Conservation (phyloP, 2,329 filamentous ascomycete species). For the Ceratocystis albifundus region DNA sequence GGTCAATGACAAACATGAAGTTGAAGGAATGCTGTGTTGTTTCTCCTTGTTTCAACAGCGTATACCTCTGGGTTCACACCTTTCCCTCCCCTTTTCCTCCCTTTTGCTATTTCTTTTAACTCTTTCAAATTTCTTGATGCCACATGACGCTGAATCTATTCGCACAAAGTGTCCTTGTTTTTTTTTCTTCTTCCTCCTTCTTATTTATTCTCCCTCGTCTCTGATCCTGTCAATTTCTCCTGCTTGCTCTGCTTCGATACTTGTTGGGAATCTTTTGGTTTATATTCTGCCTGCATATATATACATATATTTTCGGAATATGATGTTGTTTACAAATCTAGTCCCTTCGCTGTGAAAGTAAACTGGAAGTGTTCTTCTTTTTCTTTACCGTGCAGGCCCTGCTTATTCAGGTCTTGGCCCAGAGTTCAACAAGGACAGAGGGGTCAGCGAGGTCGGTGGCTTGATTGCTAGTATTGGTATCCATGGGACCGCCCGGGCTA, state of each 20-base stretch:
- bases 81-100: constrained; percentile 10
- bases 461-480: background rate
- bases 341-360: background rate
- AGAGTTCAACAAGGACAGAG: background rate
- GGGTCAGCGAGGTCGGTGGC: background rate
- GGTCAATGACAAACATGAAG: background rate
- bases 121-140: constrained; percentile 12
- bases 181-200: constrained; percentile 10
- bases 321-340: constrained; percentile 11
- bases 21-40: background rate
- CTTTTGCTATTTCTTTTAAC: constrained; percentile 15
- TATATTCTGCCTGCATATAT: constrained; percentile 22
- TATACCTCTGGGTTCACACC: background rate
- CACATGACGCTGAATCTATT: constrained; percentile 18
- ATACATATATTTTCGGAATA: constrained; percentile 22
- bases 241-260: constrained; percentile 21
- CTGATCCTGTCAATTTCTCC: background rate
- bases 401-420: too few species aligned
- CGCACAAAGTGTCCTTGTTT: constrained; percentile 12
- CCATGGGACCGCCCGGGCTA: background rate
- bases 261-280: constrained; percentile 19
- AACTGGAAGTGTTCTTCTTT: background rate
- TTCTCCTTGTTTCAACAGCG: constrained; percentile 8
- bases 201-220: background rate
- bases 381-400: background rate